Evolutionary conservation across 2,329 filamentous ascomycete genomes (phyloP).

Genomic region (Cladophialophora chaetospira): DNA sequence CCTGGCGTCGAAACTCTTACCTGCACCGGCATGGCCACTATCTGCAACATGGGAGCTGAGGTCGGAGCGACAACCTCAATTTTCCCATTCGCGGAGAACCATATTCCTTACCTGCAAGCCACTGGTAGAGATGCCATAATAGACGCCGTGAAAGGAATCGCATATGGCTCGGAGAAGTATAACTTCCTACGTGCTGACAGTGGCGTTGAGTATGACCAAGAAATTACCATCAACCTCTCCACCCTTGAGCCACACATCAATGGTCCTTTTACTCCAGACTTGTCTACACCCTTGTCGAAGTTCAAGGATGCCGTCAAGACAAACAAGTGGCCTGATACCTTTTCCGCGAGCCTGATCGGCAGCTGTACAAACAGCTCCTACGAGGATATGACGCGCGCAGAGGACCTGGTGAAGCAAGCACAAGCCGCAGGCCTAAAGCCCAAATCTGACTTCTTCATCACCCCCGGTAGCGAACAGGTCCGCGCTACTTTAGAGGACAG

Average conservation of each 20-base stretch:
- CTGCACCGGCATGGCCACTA: slow-evolving; percentile 89
- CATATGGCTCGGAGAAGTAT: slow-evolving; percentile 58
- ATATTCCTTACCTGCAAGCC: slow-evolving; percentile 80
- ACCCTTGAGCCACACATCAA: slow-evolving; percentile 94
- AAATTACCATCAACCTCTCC: slow-evolving; percentile 88
- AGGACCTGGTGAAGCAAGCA: slow-evolving; percentile 90
- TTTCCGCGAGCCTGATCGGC: slow-evolving; percentile 91
- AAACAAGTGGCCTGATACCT: slow-evolving; percentile 86
- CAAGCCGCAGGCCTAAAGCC: slow-evolving; percentile 86
- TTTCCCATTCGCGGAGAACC: slow-evolving; percentile 87
- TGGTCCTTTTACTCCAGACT: slow-evolving; percentile 92
- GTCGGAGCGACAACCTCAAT: slow-evolving; percentile 94
- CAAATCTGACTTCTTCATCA: slow-evolving; percentile 90
- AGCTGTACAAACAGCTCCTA: slow-evolving; percentile 99
- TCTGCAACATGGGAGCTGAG: slow-evolving; percentile 82
- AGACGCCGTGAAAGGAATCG: slow-evolving; percentile 63
- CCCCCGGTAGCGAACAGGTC: slow-evolving; percentile 95
- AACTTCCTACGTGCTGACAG: slow-evolving; percentile 76
- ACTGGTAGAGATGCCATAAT: slow-evolving; percentile 77
- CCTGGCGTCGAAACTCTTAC: slow-evolving; percentile 86
- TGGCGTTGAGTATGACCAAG: slow-evolving; percentile 82
- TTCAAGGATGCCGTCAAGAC: slow-evolving; percentile 83
- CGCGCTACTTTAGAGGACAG: slow-evolving; percentile 90
- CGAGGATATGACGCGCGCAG: slow-evolving; percentile 95
- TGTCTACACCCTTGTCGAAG: slow-evolving; percentile 86